These are phyloP conservation scores for Platismatia glauca DNA, from an alignment of 495 filamentous ascomycete species.

Conservation along the genomic window DNA sequence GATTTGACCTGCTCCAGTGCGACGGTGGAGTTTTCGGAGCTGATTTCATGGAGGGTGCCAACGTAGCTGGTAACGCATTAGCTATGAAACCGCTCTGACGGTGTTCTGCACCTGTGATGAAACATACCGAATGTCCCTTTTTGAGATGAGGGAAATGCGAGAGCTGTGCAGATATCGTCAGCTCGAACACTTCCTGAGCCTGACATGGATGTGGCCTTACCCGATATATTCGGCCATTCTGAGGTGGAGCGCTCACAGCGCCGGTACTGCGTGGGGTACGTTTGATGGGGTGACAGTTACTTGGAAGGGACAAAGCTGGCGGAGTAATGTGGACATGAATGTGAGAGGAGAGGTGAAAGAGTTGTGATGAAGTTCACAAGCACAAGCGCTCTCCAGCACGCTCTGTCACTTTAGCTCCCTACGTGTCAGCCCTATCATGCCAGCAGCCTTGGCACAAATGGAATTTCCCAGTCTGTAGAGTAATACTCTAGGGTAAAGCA, in stretches of 20 bases:
- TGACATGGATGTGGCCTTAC: slow-evolving; percentile 29
- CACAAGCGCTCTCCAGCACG: no score
- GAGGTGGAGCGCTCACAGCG: not conserved
- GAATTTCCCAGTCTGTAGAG: no score
- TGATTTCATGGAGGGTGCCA: slow-evolving; percentile 93
- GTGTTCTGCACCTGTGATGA: not conserved
- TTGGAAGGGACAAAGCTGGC: not conserved
- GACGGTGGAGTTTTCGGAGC: slow-evolving; percentile 90
- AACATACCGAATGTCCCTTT: slow-evolving; percentile 87
- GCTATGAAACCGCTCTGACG: slow-evolving; percentile 19
- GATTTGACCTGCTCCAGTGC: slow-evolving; percentile 91
- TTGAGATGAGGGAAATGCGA: slow-evolving; percentile 85
- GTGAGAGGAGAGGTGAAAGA: not conserved
- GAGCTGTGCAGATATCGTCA: slow-evolving; percentile 40
- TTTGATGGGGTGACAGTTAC: not conserved
- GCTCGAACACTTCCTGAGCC: slow-evolving; percentile 16
- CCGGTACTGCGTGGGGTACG: not conserved
- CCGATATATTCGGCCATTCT: slow-evolving; percentile 57
- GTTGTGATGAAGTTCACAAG: not conserved
- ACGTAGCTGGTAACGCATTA: slow-evolving; percentile 62
- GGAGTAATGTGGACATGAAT: not conserved
- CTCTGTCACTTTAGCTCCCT: not conserved
- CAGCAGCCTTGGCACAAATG: no score
- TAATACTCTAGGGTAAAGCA: no score
- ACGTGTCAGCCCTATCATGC: not conserved